These are phyloP conservation scores for Lumnitzera racemosa DNA, from an alignment of 345 rosid species.

Conservation along the genomic window DNA sequence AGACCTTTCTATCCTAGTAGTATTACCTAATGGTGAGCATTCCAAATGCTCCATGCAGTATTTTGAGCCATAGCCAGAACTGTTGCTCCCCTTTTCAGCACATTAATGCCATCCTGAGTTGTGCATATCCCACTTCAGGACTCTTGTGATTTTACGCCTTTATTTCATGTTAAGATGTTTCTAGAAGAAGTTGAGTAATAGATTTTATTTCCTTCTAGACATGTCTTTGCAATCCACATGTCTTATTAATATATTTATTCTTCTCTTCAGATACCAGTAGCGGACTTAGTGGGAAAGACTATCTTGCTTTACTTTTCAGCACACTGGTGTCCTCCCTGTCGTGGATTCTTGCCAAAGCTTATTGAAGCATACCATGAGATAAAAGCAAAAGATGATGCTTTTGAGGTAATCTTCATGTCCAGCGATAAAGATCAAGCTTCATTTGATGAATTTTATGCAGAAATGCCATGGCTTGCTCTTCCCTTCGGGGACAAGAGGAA, in stretches of 20 bases:
- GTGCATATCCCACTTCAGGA: no score
- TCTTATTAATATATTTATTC: no score
- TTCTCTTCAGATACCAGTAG: constrained; percentile 26
- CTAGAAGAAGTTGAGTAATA: no score
- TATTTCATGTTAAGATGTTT: no score
- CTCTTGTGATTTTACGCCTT: no score
- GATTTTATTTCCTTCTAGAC: no score
- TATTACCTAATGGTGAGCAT: no score
- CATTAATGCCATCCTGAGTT: no score
- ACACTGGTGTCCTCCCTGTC: constrained; percentile 39
- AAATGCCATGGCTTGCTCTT: constrained; percentile 41
- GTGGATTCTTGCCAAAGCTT: constrained; percentile 30
- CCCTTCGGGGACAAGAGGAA: constrained; percentile 34
- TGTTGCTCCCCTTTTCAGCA: no score
- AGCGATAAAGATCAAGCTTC: constrained; percentile 32
- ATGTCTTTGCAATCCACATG: not conserved
- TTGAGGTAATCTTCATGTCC: constrained; percentile 35
- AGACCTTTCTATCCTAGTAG: no score
- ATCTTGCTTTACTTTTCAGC: constrained; percentile 44
- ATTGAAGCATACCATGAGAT: constrained; percentile 26
- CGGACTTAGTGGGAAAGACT: constrained; percentile 32
- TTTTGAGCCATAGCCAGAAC: no score
- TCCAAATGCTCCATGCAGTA: no score
- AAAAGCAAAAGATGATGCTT: constrained; percentile 20
- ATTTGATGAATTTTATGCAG: constrained; percentile 19